phyloP scores from a whole-genome alignment of 2,329 filamentous ascomycete species.

The Scytalidium lignicola region DNA sequence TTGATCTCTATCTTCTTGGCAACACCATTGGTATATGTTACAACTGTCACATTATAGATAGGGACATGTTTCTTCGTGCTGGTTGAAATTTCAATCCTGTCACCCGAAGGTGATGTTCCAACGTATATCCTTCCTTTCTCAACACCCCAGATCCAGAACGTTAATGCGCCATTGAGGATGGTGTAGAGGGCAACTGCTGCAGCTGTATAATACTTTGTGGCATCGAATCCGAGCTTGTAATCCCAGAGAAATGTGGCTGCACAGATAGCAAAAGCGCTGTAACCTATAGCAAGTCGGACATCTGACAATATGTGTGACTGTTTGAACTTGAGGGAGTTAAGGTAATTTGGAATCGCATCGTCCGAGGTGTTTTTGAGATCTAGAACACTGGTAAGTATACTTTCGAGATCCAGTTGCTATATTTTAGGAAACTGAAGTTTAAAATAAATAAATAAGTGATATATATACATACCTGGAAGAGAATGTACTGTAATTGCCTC shows the following conservation, averaged over 20 bases:
- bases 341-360: constrained; percentile 89
- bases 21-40: constrained; percentile 30
- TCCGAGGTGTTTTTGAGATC: constrained; percentile 97
- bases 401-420: too few species aligned
- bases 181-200: constrained; percentile 77
- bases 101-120: constrained; percentile 61
- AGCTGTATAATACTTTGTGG: constrained; percentile 75
- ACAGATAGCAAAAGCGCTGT: constrained; percentile 72
- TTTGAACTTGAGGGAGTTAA: constrained; percentile 79
- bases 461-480: constrained; percentile 20
- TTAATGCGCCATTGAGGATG: constrained; percentile 70
- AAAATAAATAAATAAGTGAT: neutral
- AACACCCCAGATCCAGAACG: constrained; percentile 77
- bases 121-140: constrained; percentile 81
- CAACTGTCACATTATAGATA: constrained; percentile 71
- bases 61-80: constrained; percentile 75
- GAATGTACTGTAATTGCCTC: constrained; percentile 27
- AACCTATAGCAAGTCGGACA: constrained; percentile 78
- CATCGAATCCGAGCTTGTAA: constrained; percentile 85
- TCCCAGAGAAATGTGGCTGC: constrained; percentile 86
- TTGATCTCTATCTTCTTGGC: constrained; percentile 29
- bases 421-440: neutral
- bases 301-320: constrained; percentile 79
- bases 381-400: constrained; percentile 34
- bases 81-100: constrained; percentile 69